These are phyloP conservation scores for Oryza nivara DNA, from an alignment of 176 grass and related monocot species.

Conservation along the genomic window DNA sequence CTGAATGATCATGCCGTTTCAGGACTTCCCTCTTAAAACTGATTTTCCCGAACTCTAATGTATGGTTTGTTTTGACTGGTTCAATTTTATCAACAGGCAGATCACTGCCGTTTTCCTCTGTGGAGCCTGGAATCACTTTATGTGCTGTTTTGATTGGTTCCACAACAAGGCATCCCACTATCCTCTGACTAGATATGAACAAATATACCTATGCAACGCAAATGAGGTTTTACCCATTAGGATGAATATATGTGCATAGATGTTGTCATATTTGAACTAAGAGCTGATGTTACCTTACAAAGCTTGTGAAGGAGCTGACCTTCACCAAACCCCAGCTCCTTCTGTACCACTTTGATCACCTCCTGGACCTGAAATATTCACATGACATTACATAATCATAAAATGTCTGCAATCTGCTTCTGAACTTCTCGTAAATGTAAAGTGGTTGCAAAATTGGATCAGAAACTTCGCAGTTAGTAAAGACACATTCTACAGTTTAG, in stretches of 20 bases:
- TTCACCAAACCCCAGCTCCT: slow-evolving; percentile 78
- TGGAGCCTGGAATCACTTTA: slow-evolving; percentile 61
- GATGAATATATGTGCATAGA: background rate
- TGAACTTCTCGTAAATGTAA: background rate
- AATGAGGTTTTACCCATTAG: background rate
- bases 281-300: slow-evolving; percentile 63
- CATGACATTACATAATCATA: slow-evolving; percentile 10
- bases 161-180: slow-evolving; percentile 78
- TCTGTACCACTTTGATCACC: slow-evolving; percentile 71
- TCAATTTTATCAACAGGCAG: slow-evolving; percentile 27
- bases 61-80: slow-evolving; percentile 36
- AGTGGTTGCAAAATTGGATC: background rate
- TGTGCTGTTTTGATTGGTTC: slow-evolving; percentile 88
- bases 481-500: background rate
- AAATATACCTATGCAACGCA: slow-evolving; percentile 66
- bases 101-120: background rate
- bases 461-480: background rate
- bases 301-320: slow-evolving; percentile 70
- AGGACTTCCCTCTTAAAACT: slow-evolving; percentile 82
- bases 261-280: slow-evolving; percentile 1
- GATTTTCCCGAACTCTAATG: slow-evolving; percentile 71
- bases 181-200: slow-evolving; percentile 77
- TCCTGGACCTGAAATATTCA: slow-evolving; percentile 63
- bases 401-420: background rate
- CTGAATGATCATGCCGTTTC: slow-evolving; percentile 34